Conservation (phyloP, 306 rosid genomes). For the Casuarina glauca region DNA sequence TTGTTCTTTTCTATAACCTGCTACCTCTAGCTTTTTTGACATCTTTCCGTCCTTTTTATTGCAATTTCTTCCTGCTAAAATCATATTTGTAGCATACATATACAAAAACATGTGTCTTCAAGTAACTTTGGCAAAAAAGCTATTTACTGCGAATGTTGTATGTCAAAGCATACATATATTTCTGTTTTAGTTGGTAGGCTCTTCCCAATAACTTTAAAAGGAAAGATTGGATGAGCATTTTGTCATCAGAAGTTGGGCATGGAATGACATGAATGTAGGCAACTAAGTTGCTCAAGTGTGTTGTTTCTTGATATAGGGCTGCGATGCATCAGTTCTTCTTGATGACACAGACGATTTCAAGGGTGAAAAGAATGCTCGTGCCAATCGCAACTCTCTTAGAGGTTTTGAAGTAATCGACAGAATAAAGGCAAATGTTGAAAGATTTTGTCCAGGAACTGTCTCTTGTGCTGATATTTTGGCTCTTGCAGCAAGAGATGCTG, state of each 20-base stretch:
- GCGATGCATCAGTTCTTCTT: constrained; percentile 74
- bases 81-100: background rate
- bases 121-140: background rate
- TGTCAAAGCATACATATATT: background rate
- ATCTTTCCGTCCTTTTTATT: background rate
- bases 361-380: constrained; percentile 54
- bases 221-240: background rate
- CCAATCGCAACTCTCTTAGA: constrained; percentile 60
- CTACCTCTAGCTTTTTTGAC: background rate
- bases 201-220: background rate
- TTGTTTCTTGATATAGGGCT: constrained; percentile 43
- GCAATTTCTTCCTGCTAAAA: background rate
- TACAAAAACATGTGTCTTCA: background rate
- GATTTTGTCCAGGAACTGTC: constrained; percentile 56
- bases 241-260: background rate
- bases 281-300: background rate
- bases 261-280: too few relatives aligned
- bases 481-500: constrained; percentile 70
- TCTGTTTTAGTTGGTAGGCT: background rate
- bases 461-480: constrained; percentile 66
- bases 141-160: background rate
- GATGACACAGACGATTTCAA: constrained; percentile 48
- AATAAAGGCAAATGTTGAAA: constrained; percentile 57
- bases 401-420: constrained; percentile 65
- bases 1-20: background rate